Percentiles rank a stretch among this genome's conserved stretches.
These are phyloP conservation scores for Melocanna baccifera DNA, from an alignment of 176 grass and related monocot species.

Conservation along the genomic window DNA sequence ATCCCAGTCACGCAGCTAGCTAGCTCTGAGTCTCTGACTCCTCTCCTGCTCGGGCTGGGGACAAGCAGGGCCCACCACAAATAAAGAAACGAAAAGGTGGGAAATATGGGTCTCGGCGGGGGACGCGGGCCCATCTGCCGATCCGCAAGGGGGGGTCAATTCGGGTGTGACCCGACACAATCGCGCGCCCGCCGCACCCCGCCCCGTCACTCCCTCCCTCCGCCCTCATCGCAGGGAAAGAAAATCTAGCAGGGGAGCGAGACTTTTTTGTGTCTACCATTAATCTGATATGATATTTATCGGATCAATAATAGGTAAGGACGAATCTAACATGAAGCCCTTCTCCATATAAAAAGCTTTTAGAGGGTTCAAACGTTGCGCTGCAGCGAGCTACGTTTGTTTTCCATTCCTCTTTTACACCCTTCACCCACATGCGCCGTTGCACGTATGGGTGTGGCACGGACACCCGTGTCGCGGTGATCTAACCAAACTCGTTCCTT, in stretches of 20 bases:
- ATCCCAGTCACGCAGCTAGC: conserved; percentile 26
- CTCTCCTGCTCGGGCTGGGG: not conserved
- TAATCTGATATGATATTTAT: too few relatives aligned
- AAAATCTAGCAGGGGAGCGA: too few relatives aligned
- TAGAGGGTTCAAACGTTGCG: too few relatives aligned
- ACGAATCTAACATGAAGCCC: too few relatives aligned
- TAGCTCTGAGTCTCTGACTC: conserved; percentile 27
- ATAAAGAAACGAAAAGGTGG: conserved; percentile 18
- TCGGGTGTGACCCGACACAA: conserved; percentile 29
- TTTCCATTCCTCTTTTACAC: not conserved
- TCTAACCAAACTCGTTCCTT: not conserved
- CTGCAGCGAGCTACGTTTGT: not conserved
- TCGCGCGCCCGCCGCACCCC: not conserved
- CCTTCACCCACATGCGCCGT: not conserved
- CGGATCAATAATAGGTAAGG: too few relatives aligned
- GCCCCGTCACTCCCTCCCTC: not conserved
- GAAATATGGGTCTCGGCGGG: not conserved
- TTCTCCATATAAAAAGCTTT: too few relatives aligned
- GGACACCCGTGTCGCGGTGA: not conserved
- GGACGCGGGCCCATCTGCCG: not conserved
- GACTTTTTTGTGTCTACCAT: too few relatives aligned
- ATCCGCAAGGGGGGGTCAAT: conserved; percentile 19
- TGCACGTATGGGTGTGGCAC: not conserved
- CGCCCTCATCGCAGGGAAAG: too few relatives aligned
- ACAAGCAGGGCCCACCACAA: conserved; percentile 5